Percentiles rank a stretch among this genome's conserved stretches.
Evolutionary conservation across 2,329 filamentous ascomycete genomes (phyloP).

Genomic region (Aspergillus sp.): DNA sequence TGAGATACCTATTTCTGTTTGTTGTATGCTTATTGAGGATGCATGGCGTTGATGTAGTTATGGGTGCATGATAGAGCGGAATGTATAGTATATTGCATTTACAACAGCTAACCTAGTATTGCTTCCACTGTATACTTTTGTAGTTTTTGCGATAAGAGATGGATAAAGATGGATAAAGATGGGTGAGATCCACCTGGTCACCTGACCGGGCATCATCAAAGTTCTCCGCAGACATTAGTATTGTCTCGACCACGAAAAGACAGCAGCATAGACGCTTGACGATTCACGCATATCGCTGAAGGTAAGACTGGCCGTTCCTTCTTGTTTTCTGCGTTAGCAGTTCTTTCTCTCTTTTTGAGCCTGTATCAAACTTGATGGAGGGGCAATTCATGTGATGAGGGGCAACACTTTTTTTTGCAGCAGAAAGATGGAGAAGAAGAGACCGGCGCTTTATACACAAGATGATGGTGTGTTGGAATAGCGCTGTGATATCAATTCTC

Average conservation of each 20-base stretch:
- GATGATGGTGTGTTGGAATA: too few relatives aligned
- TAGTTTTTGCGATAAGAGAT: neutral
- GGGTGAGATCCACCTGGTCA: conserved; percentile 10
- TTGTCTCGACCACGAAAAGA: neutral
- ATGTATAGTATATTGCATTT: neutral
- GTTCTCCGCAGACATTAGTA: conserved; percentile 2
- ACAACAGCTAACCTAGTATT: too few relatives aligned
- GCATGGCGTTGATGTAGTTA: conserved; percentile 13
- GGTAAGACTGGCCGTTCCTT: neutral
- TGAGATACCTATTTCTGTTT: conserved; percentile 21
- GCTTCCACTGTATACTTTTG: neutral
- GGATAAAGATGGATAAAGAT: neutral
- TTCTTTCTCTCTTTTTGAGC: neutral
- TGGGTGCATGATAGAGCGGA: conserved; percentile 16
- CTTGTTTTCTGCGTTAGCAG: neutral
- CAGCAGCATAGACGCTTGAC: neutral
- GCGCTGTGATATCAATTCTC: too few relatives aligned
- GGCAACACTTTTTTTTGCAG: too few relatives aligned
- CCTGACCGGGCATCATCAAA: conserved; percentile 16
- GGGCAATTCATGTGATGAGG: too few relatives aligned
- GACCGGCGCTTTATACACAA: too few relatives aligned
- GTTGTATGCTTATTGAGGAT: conserved; percentile 4
- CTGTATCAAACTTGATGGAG: too few relatives aligned
- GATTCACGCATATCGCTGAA: neutral
- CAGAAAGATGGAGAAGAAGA: too few relatives aligned